phyloP scores from a whole-genome alignment of 2,329 filamentous ascomycete species.

The Aureobasidium sp. region DNA sequence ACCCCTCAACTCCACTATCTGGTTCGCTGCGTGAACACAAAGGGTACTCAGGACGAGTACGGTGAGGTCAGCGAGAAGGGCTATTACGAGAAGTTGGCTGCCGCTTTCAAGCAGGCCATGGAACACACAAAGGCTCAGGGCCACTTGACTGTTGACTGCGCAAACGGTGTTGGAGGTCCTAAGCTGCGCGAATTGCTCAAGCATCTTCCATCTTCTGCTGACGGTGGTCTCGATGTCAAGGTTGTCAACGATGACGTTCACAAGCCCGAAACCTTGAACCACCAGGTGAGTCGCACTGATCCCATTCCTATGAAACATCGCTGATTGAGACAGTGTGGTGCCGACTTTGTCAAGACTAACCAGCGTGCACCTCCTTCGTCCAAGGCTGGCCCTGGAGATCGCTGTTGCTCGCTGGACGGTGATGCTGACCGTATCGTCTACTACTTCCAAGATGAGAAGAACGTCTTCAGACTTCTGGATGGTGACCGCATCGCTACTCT shows the following conservation, averaged over 20 bases:
- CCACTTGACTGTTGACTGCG: slow-evolving; percentile 79
- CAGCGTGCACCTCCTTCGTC: slow-evolving; percentile 81
- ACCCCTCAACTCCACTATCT: slow-evolving; percentile 98
- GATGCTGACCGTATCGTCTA: slow-evolving; percentile 94
- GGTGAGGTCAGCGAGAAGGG: slow-evolving; percentile 82
- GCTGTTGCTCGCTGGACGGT: slow-evolving; percentile 86
- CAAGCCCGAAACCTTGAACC: slow-evolving; percentile 79
- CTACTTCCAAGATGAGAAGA: slow-evolving; percentile 79
- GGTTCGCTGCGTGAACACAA: slow-evolving; percentile 87
- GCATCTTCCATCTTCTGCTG: slow-evolving; percentile 58
- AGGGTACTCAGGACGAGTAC: slow-evolving; percentile 78
- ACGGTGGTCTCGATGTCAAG: slow-evolving; percentile 68
- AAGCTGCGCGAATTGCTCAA: slow-evolving; percentile 84
- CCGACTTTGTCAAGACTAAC: slow-evolving; percentile 95
- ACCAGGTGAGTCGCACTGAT: slow-evolving; percentile 55
- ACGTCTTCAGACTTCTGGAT: slow-evolving; percentile 84
- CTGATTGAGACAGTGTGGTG: slow-evolving; percentile 58
- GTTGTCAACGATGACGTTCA: slow-evolving; percentile 91
- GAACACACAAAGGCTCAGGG: slow-evolving; percentile 66
- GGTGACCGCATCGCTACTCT: slow-evolving; percentile 95
- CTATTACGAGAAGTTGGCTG: slow-evolving; percentile 87
- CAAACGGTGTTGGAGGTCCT: slow-evolving; percentile 91
- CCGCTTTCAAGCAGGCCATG: slow-evolving; percentile 78
- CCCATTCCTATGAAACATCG: background rate
- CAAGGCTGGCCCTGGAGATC: slow-evolving; percentile 64